These are phyloP conservation scores for Omphalea diandra DNA, from an alignment of 441 rosid genomes.

Conservation along the genomic window DNA sequence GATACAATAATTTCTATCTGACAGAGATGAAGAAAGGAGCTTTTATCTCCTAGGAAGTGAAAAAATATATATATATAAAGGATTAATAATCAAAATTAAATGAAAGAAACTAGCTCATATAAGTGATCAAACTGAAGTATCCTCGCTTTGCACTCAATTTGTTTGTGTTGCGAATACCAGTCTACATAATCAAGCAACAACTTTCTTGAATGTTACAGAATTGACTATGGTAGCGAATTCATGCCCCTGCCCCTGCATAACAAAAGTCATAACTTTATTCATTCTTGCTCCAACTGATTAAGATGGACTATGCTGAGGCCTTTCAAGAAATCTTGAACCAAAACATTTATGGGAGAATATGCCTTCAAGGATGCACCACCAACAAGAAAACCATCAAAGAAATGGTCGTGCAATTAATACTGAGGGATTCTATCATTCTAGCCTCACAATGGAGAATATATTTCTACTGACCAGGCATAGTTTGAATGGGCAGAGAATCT, in stretches of 20 bases:
- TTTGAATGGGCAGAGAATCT: no score
- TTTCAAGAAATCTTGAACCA: conserved; percentile 1
- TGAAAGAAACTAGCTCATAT: conserved; percentile 24
- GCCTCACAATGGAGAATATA: no score
- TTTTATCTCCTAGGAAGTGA: conserved; percentile 16
- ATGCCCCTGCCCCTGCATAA: conserved; percentile 80
- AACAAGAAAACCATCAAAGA: conserved; percentile 96
- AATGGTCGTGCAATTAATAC: no score
- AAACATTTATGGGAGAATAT: conserved; percentile 9
- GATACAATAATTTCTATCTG: not conserved
- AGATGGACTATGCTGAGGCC: not conserved
- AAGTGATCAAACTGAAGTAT: conserved; percentile 25
- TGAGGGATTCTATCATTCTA: no score
- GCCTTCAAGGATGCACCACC: conserved; percentile 99
- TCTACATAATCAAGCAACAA: conserved; percentile 57
- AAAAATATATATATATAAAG: conserved; percentile 12
- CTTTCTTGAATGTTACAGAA: conserved; percentile 85
- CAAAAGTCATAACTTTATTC: not conserved
- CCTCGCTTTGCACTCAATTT: conserved; percentile 28
- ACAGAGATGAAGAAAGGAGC: not conserved
- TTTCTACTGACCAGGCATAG: no score
- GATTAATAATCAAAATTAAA: conserved; percentile 28
- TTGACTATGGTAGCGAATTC: conserved; percentile 94
- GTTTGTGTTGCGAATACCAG: conserved; percentile 11
- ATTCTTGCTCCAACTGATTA: not conserved